Evolutionary conservation across 2,329 filamentous ascomycete species (phyloP).

Genomic region (Thyridium curvatum): DNA sequence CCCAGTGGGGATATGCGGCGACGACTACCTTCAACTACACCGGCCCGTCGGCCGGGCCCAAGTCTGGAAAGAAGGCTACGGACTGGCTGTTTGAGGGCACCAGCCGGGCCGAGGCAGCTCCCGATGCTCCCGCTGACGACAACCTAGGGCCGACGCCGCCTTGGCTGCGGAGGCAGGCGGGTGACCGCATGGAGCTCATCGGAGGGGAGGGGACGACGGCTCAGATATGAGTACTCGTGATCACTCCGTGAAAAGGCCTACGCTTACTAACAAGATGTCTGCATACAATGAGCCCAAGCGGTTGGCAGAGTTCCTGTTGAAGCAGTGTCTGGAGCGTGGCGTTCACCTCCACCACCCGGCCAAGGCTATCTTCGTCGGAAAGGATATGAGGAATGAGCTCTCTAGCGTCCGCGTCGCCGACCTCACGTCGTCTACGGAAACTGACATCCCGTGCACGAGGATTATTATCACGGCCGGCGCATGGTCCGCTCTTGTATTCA

Average conservation of each 20-base stretch:
- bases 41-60: conserved; percentile 20
- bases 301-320: conserved; percentile 60
- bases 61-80: conserved; percentile 39
- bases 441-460: conserved; percentile 54
- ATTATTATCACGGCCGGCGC: conserved; percentile 63
- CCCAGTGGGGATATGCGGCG: conserved; percentile 42
- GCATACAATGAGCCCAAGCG: conserved; percentile 50
- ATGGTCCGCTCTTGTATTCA: conserved; percentile 65
- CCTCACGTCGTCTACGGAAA: conserved; percentile 33
- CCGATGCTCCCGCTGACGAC: conserved; percentile 16
- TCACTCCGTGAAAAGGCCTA: background rate
- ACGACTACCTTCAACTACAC: conserved; percentile 53
- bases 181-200: conserved; percentile 54
- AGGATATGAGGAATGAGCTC: conserved; percentile 39
- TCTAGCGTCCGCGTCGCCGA: conserved; percentile 44
- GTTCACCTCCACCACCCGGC: conserved; percentile 63
- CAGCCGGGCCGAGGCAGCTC: conserved; percentile 23
- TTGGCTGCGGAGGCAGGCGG: conserved; percentile 53
- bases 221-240: conserved; percentile 47
- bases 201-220: conserved; percentile 54
- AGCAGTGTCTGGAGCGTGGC: conserved; percentile 48
- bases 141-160: conserved; percentile 25
- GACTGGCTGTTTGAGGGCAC: conserved; percentile 54
- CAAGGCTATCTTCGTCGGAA: conserved; percentile 43
- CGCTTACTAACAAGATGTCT: no score